Conservation (phyloP, 2,329 filamentous ascomycete species). For the Catunica adiposa region DNA sequence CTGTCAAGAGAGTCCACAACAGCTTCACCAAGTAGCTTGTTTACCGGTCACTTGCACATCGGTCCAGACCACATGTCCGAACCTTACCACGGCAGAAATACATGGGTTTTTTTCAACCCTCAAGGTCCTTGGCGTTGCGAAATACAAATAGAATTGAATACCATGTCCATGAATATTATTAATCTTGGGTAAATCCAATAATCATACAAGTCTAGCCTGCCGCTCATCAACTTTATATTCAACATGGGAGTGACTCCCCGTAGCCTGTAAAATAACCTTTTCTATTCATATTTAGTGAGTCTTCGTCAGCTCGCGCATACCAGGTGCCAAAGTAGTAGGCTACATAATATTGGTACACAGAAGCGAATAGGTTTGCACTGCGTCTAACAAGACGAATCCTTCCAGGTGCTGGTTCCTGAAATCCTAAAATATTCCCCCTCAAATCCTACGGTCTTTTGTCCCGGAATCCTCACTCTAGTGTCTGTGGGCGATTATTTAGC, state of each 20-base stretch:
- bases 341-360: not conserved
- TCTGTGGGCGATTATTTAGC: not conserved
- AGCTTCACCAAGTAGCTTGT: too few relatives aligned
- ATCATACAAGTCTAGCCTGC: too few relatives aligned
- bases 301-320: not conserved
- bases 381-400: not conserved
- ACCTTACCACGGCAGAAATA: not conserved
- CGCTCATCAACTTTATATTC: not conserved
- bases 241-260: not conserved
- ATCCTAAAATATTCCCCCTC: not conserved
- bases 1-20: too few relatives aligned
- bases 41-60: not conserved
- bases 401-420: conserved; percentile 1
- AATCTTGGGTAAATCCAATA: too few relatives aligned
- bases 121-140: not conserved
- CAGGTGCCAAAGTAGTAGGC: not conserved
- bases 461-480: not conserved
- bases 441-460: conserved; percentile 4
- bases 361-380: not conserved
- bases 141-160: too few relatives aligned
- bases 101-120: too few relatives aligned
- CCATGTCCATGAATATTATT: too few relatives aligned
- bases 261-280: not conserved
- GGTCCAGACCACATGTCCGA: not conserved
- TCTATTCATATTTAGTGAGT: not conserved